Evolutionary conservation across 805 yeast species (phyloP).

Genomic region (Tetrapisispora namnaoensis): DNA sequence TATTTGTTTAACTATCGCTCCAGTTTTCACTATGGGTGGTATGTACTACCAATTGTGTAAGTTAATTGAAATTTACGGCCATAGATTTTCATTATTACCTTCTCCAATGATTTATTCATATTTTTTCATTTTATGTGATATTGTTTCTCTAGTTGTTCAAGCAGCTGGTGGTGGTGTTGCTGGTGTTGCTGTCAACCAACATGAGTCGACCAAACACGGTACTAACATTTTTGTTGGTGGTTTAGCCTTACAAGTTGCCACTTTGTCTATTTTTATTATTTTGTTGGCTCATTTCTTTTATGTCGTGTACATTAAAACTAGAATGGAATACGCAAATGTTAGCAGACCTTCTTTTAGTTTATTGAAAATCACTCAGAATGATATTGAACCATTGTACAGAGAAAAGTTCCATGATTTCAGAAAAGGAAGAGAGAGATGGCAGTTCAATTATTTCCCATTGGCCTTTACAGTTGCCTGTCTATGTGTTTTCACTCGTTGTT

Average conservation of each 20-base stretch:
- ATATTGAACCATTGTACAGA: slow-evolving; percentile 18
- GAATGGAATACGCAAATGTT: slow-evolving; percentile 17
- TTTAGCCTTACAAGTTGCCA: slow-evolving; percentile 61
- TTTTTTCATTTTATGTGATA: slow-evolving; percentile 60
- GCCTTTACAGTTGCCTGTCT: slow-evolving; percentile 39
- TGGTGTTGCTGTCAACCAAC: slow-evolving; percentile 33
- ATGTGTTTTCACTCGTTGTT: slow-evolving; percentile 54
- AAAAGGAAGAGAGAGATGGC: slow-evolving; percentile 18
- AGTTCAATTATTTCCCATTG: slow-evolving; percentile 36
- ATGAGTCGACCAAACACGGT: slow-evolving; percentile 18
- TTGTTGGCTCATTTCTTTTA: slow-evolving; percentile 41
- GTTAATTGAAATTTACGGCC: slow-evolving; percentile 51
- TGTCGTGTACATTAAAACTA: slow-evolving; percentile 28
- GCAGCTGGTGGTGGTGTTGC: slow-evolving; percentile 74
- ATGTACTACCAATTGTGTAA: slow-evolving; percentile 65
- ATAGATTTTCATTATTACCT: slow-evolving; percentile 37
- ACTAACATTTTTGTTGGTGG: slow-evolving; percentile 60
- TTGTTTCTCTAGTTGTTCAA: slow-evolving; percentile 55
- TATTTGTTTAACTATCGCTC: slow-evolving; percentile 63
- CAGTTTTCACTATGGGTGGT: slow-evolving; percentile 80
- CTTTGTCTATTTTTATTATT: slow-evolving; percentile 52
- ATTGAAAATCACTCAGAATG: slow-evolving; percentile 12
- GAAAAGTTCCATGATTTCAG: slow-evolving; percentile 15
- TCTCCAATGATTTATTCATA: slow-evolving; percentile 36
- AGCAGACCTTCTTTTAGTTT: slow-evolving; percentile 8